Conservation (phyloP, 768 basidiomycete species). For the Lentinula edodes region DNA sequence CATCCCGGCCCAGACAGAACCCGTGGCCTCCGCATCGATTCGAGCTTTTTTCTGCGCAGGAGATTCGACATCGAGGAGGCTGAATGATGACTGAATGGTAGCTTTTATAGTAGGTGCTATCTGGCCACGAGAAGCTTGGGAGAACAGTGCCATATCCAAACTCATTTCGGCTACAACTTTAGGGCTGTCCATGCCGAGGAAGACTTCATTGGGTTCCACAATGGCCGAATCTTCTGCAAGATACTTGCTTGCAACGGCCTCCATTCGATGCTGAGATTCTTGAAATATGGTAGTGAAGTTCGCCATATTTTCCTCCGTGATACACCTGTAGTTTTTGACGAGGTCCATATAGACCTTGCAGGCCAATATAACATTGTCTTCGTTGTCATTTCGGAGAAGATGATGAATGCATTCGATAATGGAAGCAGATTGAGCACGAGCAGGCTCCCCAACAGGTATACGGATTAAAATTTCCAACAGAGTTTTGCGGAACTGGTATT, state of each 20-base stretch:
- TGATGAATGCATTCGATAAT: slow-evolving; percentile 82
- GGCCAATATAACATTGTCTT: slow-evolving; percentile 87
- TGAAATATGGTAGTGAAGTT: slow-evolving; percentile 81
- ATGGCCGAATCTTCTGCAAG: slow-evolving; percentile 61
- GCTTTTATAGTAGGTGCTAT: slow-evolving; percentile 62
- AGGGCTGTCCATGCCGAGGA: slow-evolving; percentile 81
- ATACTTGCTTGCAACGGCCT: slow-evolving; percentile 63
- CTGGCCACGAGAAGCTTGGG: slow-evolving; percentile 69
- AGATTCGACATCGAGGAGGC: slow-evolving; percentile 71
- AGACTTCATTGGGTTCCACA: slow-evolving; percentile 50
- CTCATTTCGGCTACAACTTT: slow-evolving; percentile 94
- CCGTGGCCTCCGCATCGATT: slow-evolving; percentile 76
- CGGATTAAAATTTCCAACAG: slow-evolving; percentile 89
- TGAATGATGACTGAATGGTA: slow-evolving; percentile 74
- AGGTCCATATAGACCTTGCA: slow-evolving; percentile 93
- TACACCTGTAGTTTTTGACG: slow-evolving; percentile 66
- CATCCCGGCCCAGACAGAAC: slow-evolving; percentile 79
- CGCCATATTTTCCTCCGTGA: slow-evolving; percentile 67
- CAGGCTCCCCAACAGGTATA: slow-evolving; percentile 74
- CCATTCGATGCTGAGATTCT: slow-evolving; percentile 72
- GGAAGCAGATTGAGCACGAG: slow-evolving; percentile 58
- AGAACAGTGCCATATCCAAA: slow-evolving; percentile 85
- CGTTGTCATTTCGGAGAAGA: slow-evolving; percentile 84
- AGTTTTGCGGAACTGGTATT: slow-evolving; percentile 81
- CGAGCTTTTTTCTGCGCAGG: slow-evolving; percentile 77